Evolutionary conservation across 2,329 filamentous ascomycete genomes (phyloP).

Genomic region (Penicillium sp.): DNA sequence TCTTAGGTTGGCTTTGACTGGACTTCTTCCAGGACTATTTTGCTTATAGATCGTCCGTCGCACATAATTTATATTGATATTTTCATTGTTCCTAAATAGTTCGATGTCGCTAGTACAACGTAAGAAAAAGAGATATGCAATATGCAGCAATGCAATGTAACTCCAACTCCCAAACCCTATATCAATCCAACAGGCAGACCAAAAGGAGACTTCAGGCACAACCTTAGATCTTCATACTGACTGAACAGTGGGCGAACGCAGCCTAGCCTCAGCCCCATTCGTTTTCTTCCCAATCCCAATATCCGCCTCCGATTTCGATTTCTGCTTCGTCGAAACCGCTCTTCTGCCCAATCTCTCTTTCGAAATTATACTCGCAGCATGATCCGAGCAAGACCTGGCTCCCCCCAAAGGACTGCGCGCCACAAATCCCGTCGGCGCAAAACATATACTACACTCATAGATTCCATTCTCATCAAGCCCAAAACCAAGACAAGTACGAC

Average conservation of each 20-base stretch:
- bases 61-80: constrained; percentile 3
- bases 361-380: background rate
- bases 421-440: constrained; percentile 17
- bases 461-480: constrained; percentile 10
- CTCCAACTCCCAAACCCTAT: background rate
- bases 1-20: background rate
- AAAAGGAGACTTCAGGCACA: background rate
- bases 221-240: background rate
- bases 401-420: constrained; percentile 6
- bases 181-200: background rate
- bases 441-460: constrained; percentile 26
- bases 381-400: constrained; percentile 5
- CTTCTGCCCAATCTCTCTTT: background rate
- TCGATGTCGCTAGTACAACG: background rate
- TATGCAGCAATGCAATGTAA: background rate
- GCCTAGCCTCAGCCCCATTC: background rate
- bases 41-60: background rate
- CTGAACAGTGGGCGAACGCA: background rate
- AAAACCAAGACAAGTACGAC: constrained; percentile 21
- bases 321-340: background rate
- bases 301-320: background rate
- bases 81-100: background rate
- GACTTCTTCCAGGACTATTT: constrained; percentile 1
- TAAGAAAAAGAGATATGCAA: background rate
- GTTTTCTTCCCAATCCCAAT: background rate